A percentile compares a stretch with the other conserved stretches of the same genome.
These are phyloP conservation scores for Venturia aucupariae DNA, from an alignment of 2,329 filamentous ascomycete species.

Conservation along the genomic window DNA sequence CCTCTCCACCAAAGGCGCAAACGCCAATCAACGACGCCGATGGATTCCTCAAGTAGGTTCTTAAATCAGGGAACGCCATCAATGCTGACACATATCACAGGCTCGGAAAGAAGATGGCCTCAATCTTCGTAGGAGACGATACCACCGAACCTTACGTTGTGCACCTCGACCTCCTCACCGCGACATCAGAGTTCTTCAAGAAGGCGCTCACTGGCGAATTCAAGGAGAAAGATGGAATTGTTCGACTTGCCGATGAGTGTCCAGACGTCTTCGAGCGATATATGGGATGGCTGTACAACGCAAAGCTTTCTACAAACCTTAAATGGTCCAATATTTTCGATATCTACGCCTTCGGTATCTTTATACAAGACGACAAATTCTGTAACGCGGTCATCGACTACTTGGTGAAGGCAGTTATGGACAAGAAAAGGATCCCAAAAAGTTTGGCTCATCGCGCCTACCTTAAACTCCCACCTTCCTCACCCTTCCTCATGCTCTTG, in stretches of 20 bases:
- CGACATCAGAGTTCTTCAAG: not conserved
- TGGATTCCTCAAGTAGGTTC: no score
- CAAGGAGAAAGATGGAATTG: not conserved
- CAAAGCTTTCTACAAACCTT: not conserved
- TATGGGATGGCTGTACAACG: not conserved
- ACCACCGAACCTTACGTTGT: not conserved
- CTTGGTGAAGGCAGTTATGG: not conserved
- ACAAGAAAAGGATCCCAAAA: not conserved
- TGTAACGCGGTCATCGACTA: not conserved
- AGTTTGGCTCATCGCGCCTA: not conserved
- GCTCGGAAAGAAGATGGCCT: not conserved
- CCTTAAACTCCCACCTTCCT: not conserved
- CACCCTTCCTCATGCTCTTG: not conserved
- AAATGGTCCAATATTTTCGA: not conserved
- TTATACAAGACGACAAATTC: not conserved
- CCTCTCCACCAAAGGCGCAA: no score
- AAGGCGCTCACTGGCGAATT: not conserved
- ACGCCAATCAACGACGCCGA: no score
- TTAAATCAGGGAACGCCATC: no score
- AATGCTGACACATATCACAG: no score
- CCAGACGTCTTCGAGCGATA: not conserved
- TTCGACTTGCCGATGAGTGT: not conserved
- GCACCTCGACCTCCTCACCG: not conserved
- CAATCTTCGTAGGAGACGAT: not conserved
- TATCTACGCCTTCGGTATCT: not conserved